phyloP scores from a whole-genome alignment of 768 basidiomycete species.

The Boletus edulis region DNA sequence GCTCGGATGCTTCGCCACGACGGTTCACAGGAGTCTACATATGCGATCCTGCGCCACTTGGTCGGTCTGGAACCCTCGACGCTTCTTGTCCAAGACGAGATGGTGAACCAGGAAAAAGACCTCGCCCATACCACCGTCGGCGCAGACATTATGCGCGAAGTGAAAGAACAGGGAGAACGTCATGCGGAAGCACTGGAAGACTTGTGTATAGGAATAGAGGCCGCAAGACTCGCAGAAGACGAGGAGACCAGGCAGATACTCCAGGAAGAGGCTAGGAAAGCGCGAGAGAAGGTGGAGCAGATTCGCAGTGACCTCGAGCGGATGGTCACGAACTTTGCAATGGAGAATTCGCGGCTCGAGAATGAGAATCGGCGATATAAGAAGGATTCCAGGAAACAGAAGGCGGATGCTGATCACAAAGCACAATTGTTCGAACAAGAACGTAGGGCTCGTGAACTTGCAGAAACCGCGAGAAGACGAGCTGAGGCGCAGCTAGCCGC shows the following conservation, averaged over 20 bases:
- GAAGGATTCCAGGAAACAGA: constrained; percentile 18
- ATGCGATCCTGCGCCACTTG: constrained; percentile 43
- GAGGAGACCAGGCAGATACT: constrained; percentile 43
- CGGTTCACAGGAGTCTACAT: constrained; percentile 41
- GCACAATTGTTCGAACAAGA: constrained; percentile 24
- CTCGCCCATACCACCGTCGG: constrained; percentile 53
- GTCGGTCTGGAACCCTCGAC: constrained; percentile 37
- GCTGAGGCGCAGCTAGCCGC: constrained; percentile 20
- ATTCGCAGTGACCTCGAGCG: constrained; percentile 40
- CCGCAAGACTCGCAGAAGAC: constrained; percentile 41
- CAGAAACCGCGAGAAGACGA: constrained; percentile 17
- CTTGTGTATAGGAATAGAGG: constrained; percentile 45
- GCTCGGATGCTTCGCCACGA: constrained; percentile 44
- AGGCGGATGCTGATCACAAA: constrained; percentile 17
- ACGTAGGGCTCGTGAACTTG: constrained; percentile 22
- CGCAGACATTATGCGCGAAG: constrained; percentile 47
- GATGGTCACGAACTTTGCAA: constrained; percentile 36
- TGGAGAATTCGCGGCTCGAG: constrained; percentile 34
- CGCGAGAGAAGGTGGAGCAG: constrained; percentile 41
- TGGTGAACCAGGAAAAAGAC: constrained; percentile 47
- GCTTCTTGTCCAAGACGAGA: constrained; percentile 53
- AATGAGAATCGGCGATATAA: constrained; percentile 25
- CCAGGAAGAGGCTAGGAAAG: constrained; percentile 38
- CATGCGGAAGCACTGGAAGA: constrained; percentile 45
- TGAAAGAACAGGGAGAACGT: constrained; percentile 42